Conservation (phyloP, 768 basidiomycete species). For the Ramaria sp. region DNA sequence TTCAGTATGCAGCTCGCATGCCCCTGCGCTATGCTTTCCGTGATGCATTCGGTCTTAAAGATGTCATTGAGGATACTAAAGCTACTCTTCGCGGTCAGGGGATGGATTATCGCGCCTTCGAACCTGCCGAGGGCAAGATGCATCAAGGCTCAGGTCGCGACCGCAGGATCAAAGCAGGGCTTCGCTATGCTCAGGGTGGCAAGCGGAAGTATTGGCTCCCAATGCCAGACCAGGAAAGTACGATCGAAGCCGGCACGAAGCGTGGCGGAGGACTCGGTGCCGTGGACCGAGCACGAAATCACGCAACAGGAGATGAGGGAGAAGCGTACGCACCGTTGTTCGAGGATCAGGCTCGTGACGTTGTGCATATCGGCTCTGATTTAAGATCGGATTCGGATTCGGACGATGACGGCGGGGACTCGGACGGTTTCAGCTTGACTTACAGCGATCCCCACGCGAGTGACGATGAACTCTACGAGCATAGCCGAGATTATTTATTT, state of each 20-base stretch:
- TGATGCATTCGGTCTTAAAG: conserved; percentile 79
- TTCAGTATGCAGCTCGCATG: conserved; percentile 75
- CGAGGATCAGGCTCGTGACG: conserved; percentile 45
- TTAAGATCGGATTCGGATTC: conserved; percentile 24
- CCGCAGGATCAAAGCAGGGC: conserved; percentile 78
- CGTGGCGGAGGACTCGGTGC: conserved; percentile 14
- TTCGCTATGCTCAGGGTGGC: conserved; percentile 88
- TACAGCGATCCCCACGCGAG: conserved; percentile 60
- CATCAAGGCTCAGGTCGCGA: conserved; percentile 85
- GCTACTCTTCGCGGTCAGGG: conserved; percentile 78
- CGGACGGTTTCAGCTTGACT: conserved; percentile 39
- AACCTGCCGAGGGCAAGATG: conserved; percentile 88
- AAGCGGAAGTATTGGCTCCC: conserved; percentile 95
- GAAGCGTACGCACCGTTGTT: conserved; percentile 73
- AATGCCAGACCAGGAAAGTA: conserved; percentile 35
- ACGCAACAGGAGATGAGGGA: conserved; percentile 28
- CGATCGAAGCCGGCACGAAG: conserved; percentile 32
- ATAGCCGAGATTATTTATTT: conserved; percentile 73
- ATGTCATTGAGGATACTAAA: conserved; percentile 80
- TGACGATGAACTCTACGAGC: conserved; percentile 67
- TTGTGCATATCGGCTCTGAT: conserved; percentile 57
- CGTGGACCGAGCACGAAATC: not conserved
- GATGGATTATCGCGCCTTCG: conserved; percentile 93
- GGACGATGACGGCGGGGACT: conserved; percentile 18
- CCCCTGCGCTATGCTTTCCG: conserved; percentile 77